Evolutionary conservation across 805 yeast species (phyloP).

Genomic region (Metschnikowia noctiluminum): DNA sequence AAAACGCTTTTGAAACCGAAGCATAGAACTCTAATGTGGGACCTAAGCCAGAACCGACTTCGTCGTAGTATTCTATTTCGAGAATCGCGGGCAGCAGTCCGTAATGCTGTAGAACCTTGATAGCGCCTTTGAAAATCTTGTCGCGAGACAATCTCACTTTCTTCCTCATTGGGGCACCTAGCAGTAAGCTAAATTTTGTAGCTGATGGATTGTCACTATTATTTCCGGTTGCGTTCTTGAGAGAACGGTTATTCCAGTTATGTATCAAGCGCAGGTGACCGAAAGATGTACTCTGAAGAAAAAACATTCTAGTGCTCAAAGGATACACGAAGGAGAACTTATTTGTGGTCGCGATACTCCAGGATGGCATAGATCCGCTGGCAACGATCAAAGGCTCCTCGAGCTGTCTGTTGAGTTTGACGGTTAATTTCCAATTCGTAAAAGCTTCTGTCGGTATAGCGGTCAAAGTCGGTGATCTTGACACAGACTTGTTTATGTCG

Average conservation of each 20-base stretch:
- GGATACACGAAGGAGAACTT: slow-evolving; percentile 83
- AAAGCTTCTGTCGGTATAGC: slow-evolving; percentile 35
- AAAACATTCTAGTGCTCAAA: slow-evolving; percentile 70
- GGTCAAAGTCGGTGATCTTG: slow-evolving; percentile 15
- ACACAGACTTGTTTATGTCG: slow-evolving; percentile 29
- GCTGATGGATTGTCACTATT: slow-evolving; percentile 9
- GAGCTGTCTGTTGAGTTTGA: slow-evolving; percentile 79
- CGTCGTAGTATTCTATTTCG: slow-evolving; percentile 85
- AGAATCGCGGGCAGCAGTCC: slow-evolving; percentile 77
- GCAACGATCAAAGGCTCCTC: slow-evolving; percentile 89
- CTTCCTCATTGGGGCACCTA: slow-evolving; percentile 76
- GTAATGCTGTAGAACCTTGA: slow-evolving; percentile 70
- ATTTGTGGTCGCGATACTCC: slow-evolving; percentile 75
- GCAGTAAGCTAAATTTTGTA: slow-evolving; percentile 28
- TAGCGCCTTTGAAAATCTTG: slow-evolving; percentile 68
- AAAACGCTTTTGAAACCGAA: slow-evolving; percentile 70
- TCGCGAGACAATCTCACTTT: slow-evolving; percentile 75
- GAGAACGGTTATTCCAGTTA: slow-evolving; percentile 55
- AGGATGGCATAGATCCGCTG: slow-evolving; percentile 78
- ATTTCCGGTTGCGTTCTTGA: slow-evolving; percentile 25
- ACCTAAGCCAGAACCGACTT: slow-evolving; percentile 94
- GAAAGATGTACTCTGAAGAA: slow-evolving; percentile 82
- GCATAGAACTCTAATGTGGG: slow-evolving; percentile 95
- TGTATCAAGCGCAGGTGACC: slow-evolving; percentile 83
- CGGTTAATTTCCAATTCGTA: slow-evolving; percentile 76